Percentiles rank a stretch among this genome's conserved stretches.
phyloP scores from a whole-genome alignment of 2,329 filamentous ascomycete genomes.

The Lachnellula willkommii region DNA sequence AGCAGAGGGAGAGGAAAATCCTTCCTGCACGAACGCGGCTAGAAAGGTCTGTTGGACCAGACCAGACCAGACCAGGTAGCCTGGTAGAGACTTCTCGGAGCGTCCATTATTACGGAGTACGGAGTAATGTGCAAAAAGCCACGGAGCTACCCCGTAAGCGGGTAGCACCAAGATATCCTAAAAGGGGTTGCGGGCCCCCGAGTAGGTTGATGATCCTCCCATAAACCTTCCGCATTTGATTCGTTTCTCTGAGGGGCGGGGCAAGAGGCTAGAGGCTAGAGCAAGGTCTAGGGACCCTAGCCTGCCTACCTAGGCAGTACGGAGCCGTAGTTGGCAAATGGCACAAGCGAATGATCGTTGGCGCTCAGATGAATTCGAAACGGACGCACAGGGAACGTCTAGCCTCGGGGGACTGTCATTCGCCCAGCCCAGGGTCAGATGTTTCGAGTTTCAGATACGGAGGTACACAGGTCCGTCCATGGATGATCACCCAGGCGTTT shows the following conservation, averaged over 20 bases:
- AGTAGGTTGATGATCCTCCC: not conserved
- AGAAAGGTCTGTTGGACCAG: not conserved
- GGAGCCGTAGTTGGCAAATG: not conserved
- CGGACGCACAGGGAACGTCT: not conserved
- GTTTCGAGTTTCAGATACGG: constrained; percentile 18
- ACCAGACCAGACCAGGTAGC: not conserved
- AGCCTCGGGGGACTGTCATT: constrained; percentile 8
- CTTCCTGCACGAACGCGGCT: constrained; percentile 1
- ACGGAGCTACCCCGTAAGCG: too few species aligned
- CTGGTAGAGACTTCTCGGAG: too few species aligned
- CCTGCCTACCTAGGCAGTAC: too few species aligned
- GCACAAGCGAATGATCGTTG: not conserved
- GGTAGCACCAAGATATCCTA: not conserved
- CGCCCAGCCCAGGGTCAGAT: constrained; percentile 6
- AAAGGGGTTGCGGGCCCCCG: not conserved
- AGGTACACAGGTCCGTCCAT: too few species aligned
- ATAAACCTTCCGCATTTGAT: not conserved
- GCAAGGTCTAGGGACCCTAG: not conserved
- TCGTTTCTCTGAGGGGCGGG: not conserved
- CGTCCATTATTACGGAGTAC: too few species aligned
- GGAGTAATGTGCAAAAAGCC: too few species aligned
- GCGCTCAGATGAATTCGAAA: constrained; percentile 13
- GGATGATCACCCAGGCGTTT: not conserved
- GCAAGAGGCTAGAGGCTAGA: too few species aligned
- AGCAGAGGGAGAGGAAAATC: constrained; percentile 4